These are phyloP conservation scores for Lentinula boryana DNA, from an alignment of 768 basidiomycete species.

Conservation along the genomic window DNA sequence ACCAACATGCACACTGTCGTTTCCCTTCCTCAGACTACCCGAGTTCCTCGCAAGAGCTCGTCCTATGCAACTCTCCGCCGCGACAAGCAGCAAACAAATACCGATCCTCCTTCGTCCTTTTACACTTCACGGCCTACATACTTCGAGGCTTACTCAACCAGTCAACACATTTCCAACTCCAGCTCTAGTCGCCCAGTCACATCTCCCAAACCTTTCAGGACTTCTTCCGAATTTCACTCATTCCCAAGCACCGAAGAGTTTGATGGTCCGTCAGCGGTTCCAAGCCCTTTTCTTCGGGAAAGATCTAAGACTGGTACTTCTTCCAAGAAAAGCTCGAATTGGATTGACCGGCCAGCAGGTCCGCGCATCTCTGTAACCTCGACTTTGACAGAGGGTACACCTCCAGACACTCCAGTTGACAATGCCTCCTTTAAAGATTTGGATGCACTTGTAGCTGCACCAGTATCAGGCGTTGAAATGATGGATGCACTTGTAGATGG, in stretches of 20 bases:
- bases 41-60: constrained; percentile 44
- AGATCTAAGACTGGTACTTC: constrained; percentile 60
- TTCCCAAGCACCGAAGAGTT: constrained; percentile 35
- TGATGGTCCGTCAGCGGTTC: constrained; percentile 18
- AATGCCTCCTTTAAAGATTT: constrained; percentile 42
- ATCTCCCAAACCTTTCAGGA: constrained; percentile 24
- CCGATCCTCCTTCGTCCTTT: constrained; percentile 15
- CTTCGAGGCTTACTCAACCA: constrained; percentile 39
- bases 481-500: constrained; percentile 88
- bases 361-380: constrained; percentile 66
- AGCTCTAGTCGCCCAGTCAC: constrained; percentile 10
- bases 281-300: constrained; percentile 33
- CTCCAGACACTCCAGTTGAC: constrained; percentile 66
- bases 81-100: constrained; percentile 29
- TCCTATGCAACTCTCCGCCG: constrained; percentile 53
- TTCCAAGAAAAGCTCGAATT: constrained; percentile 26
- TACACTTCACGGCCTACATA: constrained; percentile 28
- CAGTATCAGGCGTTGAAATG: constrained; percentile 72
- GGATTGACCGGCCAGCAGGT: constrained; percentile 39
- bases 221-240: constrained; percentile 20
- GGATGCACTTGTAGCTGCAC: constrained; percentile 69
- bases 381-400: constrained; percentile 62
- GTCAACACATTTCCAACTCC: constrained; percentile 16
- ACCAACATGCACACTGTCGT: constrained; percentile 30
- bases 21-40: constrained; percentile 31